phyloP scores from a whole-genome alignment of 73 alveolate genomes.

The Blepharisma japonicum region DNA sequence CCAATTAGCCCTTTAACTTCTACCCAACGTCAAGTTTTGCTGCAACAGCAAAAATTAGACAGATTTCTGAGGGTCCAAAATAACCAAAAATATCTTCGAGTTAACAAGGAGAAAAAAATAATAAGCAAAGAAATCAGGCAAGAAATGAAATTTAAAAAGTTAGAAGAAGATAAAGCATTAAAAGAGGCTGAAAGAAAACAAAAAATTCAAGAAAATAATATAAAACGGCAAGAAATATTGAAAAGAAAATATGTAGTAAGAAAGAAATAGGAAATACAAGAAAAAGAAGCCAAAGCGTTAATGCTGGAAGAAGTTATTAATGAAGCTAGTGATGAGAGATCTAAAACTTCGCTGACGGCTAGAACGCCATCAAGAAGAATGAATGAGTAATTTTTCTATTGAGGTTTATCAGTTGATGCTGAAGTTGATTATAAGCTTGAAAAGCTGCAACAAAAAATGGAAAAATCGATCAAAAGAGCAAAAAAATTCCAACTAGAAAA shows the following conservation, averaged over 20 bases:
- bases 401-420: background rate
- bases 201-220: background rate
- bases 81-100: background rate
- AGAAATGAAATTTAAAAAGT: background rate
- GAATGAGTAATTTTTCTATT: background rate
- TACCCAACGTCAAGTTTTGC: background rate
- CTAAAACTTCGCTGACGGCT: background rate
- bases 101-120: background rate
- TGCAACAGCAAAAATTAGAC: background rate
- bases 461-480: background rate
- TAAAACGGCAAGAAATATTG: background rate
- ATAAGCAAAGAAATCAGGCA: background rate
- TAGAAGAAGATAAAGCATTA: background rate
- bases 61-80: background rate
- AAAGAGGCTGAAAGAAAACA: background rate
- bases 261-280: background rate
- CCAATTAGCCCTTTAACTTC: background rate
- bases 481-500: background rate
- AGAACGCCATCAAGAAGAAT: background rate
- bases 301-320: background rate
- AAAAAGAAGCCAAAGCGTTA: background rate
- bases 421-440: background rate
- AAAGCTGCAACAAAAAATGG: background rate
- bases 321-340: background rate
- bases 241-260: background rate